These are phyloP conservation scores for Gloeostereum incarnatum DNA, from an alignment of 768 basidiomycete genomes.

Conservation along the genomic window DNA sequence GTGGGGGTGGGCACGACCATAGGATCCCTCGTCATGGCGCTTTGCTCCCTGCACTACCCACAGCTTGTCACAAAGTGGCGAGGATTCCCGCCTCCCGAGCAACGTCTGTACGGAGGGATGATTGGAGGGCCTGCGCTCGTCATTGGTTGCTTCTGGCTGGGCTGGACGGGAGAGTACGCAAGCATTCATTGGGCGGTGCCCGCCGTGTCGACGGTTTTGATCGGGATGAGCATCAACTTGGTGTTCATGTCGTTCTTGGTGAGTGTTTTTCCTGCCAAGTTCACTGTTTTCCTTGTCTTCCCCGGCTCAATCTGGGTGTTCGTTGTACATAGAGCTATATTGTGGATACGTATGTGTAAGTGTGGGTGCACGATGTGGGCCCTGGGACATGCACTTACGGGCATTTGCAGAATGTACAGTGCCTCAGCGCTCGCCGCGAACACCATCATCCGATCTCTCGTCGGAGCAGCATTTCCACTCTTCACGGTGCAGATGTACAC, in stretches of 20 bases:
- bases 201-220: constrained; percentile 19
- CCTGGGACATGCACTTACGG: background rate
- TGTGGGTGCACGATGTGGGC: background rate
- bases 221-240: constrained; percentile 20
- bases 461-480: constrained; percentile 29
- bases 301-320: too few relatives aligned
- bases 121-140: constrained; percentile 21
- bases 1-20: constrained; percentile 23
- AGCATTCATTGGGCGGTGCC: constrained; percentile 29
- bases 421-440: constrained; percentile 51
- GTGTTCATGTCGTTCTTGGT: constrained; percentile 58
- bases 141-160: constrained; percentile 28
- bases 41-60: constrained; percentile 19
- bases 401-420: constrained; percentile 29
- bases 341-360: background rate
- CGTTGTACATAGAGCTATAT: background rate
- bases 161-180: constrained; percentile 23
- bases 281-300: background rate
- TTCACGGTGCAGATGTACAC: constrained; percentile 37
- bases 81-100: constrained; percentile 29
- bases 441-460: constrained; percentile 24
- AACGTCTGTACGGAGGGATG: constrained; percentile 28
- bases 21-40: constrained; percentile 16
- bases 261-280: constrained; percentile 16
- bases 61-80: constrained; percentile 23